These are phyloP conservation scores for Fraxinus pennsylvanica DNA, from an alignment of 257 asterid genomes.

Conservation along the genomic window DNA sequence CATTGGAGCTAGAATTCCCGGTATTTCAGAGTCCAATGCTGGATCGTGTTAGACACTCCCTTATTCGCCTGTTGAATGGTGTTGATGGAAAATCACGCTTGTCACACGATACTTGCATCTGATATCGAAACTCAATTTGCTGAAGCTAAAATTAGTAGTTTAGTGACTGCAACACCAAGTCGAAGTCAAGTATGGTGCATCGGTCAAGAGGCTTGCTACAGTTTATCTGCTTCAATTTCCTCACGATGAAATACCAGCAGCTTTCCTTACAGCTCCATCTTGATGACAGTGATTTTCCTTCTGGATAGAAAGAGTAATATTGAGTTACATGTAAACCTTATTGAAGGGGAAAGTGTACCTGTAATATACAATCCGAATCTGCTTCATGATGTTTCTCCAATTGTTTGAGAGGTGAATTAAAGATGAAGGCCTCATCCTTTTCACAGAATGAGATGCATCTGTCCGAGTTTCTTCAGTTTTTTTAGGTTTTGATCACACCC, in stretches of 20 bases:
- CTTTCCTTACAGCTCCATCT: constrained; percentile 17
- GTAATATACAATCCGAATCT: not conserved
- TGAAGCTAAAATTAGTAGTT: constrained; percentile 36
- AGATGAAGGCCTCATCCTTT: not conserved
- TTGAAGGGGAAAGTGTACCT: not conserved
- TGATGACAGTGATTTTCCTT: constrained; percentile 20
- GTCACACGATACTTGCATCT: constrained; percentile 30
- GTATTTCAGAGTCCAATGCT: constrained; percentile 68
- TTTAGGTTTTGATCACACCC: too few relatives aligned
- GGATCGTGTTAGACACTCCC: constrained; percentile 76
- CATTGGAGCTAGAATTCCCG: constrained; percentile 66
- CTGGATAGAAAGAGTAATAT: constrained; percentile 18
- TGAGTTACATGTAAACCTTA: constrained; percentile 1
- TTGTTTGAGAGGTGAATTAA: not conserved
- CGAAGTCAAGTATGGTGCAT: constrained; percentile 62
- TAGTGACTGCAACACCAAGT: constrained; percentile 46
- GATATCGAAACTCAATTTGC: constrained; percentile 33
- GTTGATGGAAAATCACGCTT: constrained; percentile 33
- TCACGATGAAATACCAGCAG: constrained; percentile 32
- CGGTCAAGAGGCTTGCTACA: constrained; percentile 54
- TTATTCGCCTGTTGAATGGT: constrained; percentile 63
- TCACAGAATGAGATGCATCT: too few relatives aligned
- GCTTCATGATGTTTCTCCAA: not conserved
- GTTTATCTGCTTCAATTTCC: constrained; percentile 50
- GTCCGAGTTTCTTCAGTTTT: too few relatives aligned